Evolutionary conservation across 1,284 basidiomycete species (phyloP).

Genomic region (Apiotrichum sp.): DNA sequence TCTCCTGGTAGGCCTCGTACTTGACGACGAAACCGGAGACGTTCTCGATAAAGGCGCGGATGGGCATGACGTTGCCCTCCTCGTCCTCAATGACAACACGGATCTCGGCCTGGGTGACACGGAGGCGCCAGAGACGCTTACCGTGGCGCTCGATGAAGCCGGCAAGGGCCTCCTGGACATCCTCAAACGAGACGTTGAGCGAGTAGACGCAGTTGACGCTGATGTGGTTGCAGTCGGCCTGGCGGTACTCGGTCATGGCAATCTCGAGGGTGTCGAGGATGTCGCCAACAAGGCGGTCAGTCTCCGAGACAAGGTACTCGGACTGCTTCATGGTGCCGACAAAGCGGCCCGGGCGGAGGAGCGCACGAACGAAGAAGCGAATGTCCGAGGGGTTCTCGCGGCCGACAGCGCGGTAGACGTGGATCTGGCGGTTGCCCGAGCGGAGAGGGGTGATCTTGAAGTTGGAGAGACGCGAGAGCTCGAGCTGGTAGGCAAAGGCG

Average conservation of each 20-base stretch:
- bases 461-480: constrained; percentile 90
- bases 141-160: constrained; percentile 98
- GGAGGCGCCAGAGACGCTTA: constrained; percentile 94
- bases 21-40: constrained; percentile 98
- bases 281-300: constrained; percentile 89
- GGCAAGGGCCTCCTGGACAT: constrained; percentile 88
- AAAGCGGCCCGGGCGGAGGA: constrained; percentile 91
- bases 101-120: constrained; percentile 95
- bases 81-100: constrained; percentile 88
- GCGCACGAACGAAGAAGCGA: constrained; percentile 95
- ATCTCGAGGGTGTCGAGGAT: constrained; percentile 93
- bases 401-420: constrained; percentile 93
- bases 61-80: constrained; percentile 87
- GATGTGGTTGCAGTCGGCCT: constrained; percentile 92
- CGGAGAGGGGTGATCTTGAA: constrained; percentile 93
- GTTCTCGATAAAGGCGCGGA: constrained; percentile 97
- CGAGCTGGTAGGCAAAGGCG: constrained; percentile 95
- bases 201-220: constrained; percentile 98
- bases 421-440: constrained; percentile 90
- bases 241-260: constrained; percentile 75
- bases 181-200: constrained; percentile 89
- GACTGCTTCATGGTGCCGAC: constrained; percentile 85
- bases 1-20: constrained; percentile 98
- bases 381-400: constrained; percentile 93
- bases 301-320: constrained; percentile 96